These are phyloP conservation scores for Scleroderma citrinum DNA, from an alignment of 768 basidiomycete species.

Conservation along the genomic window DNA sequence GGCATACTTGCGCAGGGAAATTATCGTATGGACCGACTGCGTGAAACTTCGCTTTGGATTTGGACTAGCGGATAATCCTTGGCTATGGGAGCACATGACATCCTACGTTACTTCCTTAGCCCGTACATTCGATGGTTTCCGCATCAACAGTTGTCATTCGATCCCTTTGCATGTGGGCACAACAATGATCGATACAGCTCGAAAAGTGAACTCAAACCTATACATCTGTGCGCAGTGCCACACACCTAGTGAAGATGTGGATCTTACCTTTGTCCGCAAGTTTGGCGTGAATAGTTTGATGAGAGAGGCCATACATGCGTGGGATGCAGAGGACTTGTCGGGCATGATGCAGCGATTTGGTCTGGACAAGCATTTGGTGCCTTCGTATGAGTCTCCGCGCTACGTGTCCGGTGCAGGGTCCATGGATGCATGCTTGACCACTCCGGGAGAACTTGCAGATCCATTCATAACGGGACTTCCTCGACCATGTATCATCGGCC, in stretches of 20 bases:
- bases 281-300: conserved; percentile 92
- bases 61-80: conserved; percentile 76
- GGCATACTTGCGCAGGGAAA: conserved; percentile 90
- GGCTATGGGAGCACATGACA: conserved; percentile 91
- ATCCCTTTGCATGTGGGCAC: conserved; percentile 95
- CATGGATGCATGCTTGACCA: conserved; percentile 90
- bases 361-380: conserved; percentile 59
- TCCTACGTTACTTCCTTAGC: conserved; percentile 80
- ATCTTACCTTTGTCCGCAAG: conserved; percentile 83
- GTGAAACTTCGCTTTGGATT: conserved; percentile 95
- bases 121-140: conserved; percentile 85
- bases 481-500: conserved; percentile 67
- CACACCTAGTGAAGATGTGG: conserved; percentile 93
- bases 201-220: conserved; percentile 84
- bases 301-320: conserved; percentile 89
- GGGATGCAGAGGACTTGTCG: conserved; percentile 87
- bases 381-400: not conserved
- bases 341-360: conserved; percentile 86
- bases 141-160: conserved; percentile 98
- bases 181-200: conserved; percentile 86
- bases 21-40: conserved; percentile 97
- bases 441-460: conserved; percentile 67
- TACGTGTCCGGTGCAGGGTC: conserved; percentile 61
- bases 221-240: conserved; percentile 97
- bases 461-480: conserved; percentile 79